Base-by-base conservation (phyloP, 345 rosid species). In the Salix viminalis region DNA sequence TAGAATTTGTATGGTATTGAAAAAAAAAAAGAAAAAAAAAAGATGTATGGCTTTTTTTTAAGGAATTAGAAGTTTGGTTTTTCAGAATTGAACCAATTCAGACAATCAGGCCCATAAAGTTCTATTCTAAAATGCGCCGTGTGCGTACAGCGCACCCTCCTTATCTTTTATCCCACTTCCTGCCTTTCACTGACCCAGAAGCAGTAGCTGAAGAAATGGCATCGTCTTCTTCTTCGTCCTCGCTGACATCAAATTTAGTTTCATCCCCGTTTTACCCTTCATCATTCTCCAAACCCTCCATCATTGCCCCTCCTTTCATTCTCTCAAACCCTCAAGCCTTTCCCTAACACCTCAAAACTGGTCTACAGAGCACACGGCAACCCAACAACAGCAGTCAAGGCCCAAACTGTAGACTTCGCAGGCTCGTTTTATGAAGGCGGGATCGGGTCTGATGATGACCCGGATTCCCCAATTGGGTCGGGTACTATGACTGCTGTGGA, bases 371-470 rank as follows among this genome's bases (percentile, higher is more conserved):
- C 78, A 13, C 79, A 74, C 76, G n/a, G 64, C 67, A 75, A 72
- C 6, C 39, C 9, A 8, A 69, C 44, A 44, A 76, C 70, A 24
- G 58, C 77, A 24, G 84, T 85, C 74, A 87, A 80, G 79, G 91
- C 92, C 12, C 96, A 89, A 81, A 79, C 93, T 46, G 80, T 90
- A 39, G 92, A 90, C 78, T 91, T 93, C 79, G 85, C 93, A 0
- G 95, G 99, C 4, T 90, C 97, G 12, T 89, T 93, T 80, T 90
- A 89, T 68, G 96, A 92, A 78, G 90, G 91, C 7, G 81, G 81
- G 8, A 83, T 91, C 76, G 93, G 89, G 30, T 88, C 90, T 1
- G 94, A 87, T 3, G 97, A 91, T 21, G 97, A 90, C 81, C 91
- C 90, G 61, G 75, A 81, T 14, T 71, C 91, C 48, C 79, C 77